Base-by-base conservation (phyloP, 2,329 filamentous ascomycete species). In the Bipolaris zeicola region DNA sequence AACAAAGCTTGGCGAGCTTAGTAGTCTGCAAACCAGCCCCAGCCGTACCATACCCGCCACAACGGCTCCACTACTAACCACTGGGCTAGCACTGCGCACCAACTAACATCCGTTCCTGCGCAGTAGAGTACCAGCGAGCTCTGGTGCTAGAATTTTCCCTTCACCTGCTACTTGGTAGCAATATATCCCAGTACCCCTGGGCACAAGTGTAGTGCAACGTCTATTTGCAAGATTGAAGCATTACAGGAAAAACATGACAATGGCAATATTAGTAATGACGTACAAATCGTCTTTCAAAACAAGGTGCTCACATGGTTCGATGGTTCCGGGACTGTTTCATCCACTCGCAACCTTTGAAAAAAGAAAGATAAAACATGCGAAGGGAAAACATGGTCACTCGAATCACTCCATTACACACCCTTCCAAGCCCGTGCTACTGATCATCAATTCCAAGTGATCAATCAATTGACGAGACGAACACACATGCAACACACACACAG, bases 1-100 rank as follows among this genome's bases (percentile, higher is more conserved):
- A 22, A 13, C n/a, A 36, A 43, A 36, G 48, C 38, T 50, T 43
- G 48, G 48, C 28, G 13, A 52, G 48, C 53, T 52, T 42, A 22
- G 42, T 26, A 42, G 26, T 28, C 26, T 16, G 47, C 48, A 34
- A 39, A 39, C 28, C 52, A 50, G 39, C 33, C 50, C 44, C 47
- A 28, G 26, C 28, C 41, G 24, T 39, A 47, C 47, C 56, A 57
- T 37, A n/a, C 38, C 16, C 38, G 18, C 18, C 38, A 26, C n/a
- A 41, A 10, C 26, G 26, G 26, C 11, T 24, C 16, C 24, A 14
- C 7, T 44, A 55, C 55, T 41, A 52, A 38, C 50, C 42, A 47
- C 44, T 42, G 24, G 16, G 24, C 46, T 50, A 48, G 33, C 34
- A 28, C 14, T 6, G 22, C 45, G 7, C 22, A 7, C 45, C 45